These are phyloP conservation scores for Dorcoceras hygrometricum DNA, from an alignment of 257 asterid species.

Conservation along the genomic window DNA sequence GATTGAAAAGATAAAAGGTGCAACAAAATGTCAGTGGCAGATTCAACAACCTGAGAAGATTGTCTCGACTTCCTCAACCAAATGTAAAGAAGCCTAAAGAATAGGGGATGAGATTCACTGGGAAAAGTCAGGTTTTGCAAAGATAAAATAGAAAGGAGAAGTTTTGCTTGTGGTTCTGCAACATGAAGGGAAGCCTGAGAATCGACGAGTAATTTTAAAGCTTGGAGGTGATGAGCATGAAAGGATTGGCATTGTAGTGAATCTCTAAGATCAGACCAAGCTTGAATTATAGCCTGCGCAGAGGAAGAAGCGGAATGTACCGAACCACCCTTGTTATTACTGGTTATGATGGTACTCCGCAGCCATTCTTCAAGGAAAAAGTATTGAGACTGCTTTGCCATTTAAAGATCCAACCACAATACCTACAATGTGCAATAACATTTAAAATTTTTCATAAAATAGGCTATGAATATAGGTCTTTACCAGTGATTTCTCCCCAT, in stretches of 20 bases:
- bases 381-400: slow-evolving; percentile 58
- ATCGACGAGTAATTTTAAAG: slow-evolving; percentile 51
- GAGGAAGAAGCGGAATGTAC: slow-evolving; percentile 44
- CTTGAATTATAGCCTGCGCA: slow-evolving; percentile 75
- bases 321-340: slow-evolving; percentile 30
- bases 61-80: slow-evolving; percentile 89
- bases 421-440: not conserved
- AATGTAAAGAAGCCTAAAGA: slow-evolving; percentile 70
- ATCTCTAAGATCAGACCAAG: slow-evolving; percentile 89
- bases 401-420: slow-evolving; percentile 25
- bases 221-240: slow-evolving; percentile 53
- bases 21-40: slow-evolving; percentile 45
- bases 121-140: slow-evolving; percentile 48
- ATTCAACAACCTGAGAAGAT: slow-evolving; percentile 49
- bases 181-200: slow-evolving; percentile 64
- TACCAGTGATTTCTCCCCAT: not conserved
- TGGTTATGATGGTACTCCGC: slow-evolving; percentile 31
- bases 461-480: slow-evolving; percentile 6
- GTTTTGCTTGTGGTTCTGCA: slow-evolving; percentile 94
- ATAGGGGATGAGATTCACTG: slow-evolving; percentile 57
- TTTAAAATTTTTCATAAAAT: slow-evolving; percentile 3
- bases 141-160: slow-evolving; percentile 65
- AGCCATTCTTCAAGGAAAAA: slow-evolving; percentile 90
- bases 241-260: slow-evolving; percentile 52
- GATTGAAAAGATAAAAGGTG: slow-evolving; percentile 40